phyloP scores from a whole-genome alignment of 1,139 yeast genomes.

The Pichia sp. region DNA sequence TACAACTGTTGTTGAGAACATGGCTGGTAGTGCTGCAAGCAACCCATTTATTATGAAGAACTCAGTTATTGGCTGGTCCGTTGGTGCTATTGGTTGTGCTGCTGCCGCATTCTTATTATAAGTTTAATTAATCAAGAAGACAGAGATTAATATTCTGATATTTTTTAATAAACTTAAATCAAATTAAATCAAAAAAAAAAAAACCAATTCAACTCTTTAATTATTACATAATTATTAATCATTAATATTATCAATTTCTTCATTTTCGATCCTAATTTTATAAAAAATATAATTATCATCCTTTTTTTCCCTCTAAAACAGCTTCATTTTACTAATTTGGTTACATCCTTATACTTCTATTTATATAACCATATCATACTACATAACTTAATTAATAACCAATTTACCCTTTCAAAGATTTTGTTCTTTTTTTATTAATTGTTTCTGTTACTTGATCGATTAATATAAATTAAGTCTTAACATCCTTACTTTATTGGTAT shows the following conservation, averaged over 20 bases:
- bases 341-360: not conserved
- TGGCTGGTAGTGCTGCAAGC: conserved; percentile 18
- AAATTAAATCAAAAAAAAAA: not conserved
- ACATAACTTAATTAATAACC: not conserved
- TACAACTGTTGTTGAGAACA: conserved; percentile 17
- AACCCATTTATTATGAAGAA: conserved; percentile 17
- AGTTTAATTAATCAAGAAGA: not conserved
- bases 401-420: not conserved
- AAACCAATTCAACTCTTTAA: too few species aligned
- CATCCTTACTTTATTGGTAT: too few species aligned
- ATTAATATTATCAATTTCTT: not conserved
- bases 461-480: too few species aligned
- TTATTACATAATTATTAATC: not conserved
- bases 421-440: too few species aligned
- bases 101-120: conserved; percentile 27
- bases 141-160: not conserved
- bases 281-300: too few species aligned
- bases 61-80: conserved; percentile 21
- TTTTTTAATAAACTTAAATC: too few species aligned
- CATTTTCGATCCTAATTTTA: too few species aligned
- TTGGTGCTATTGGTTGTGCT: conserved; percentile 25
- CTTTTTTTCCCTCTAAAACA: not conserved
- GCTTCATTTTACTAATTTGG: not conserved
- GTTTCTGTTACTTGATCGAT: too few species aligned
- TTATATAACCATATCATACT: not conserved